Conservation (phyloP, 345 rosid species). For the Cardamine chenopodiifolia region DNA sequence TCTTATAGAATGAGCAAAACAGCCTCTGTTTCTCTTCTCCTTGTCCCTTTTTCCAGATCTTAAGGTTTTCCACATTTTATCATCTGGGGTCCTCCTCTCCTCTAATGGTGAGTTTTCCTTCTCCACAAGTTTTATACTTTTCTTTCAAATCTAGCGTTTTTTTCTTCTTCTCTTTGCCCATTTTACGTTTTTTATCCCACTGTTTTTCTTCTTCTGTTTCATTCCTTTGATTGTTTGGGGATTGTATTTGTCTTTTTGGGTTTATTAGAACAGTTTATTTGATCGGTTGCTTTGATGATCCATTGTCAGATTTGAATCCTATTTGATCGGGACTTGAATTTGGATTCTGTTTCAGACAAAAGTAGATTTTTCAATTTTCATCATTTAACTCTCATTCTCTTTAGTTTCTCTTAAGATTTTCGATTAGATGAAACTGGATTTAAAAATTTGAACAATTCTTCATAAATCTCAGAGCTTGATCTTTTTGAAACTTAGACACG, state of each 20-base stretch:
- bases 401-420: constrained; percentile 15
- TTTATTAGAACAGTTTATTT: neutral
- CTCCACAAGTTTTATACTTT: constrained; percentile 5
- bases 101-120: constrained; percentile 56
- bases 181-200: constrained; percentile 44
- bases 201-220: constrained; percentile 3
- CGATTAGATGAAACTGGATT: constrained; percentile 5
- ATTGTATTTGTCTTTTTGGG: constrained; percentile 13
- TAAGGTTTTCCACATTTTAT: constrained; percentile 58
- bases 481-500: constrained; percentile 17
- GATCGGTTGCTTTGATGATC: constrained; percentile 51
- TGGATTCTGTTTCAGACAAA: constrained; percentile 57
- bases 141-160: constrained; percentile 26
- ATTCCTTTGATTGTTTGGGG: constrained; percentile 14
- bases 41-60: constrained; percentile 74
- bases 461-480: constrained; percentile 35
- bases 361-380: constrained; percentile 42
- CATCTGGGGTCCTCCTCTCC: constrained; percentile 57
- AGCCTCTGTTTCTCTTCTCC: constrained; percentile 58
- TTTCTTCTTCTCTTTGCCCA: constrained; percentile 21
- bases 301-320: constrained; percentile 61
- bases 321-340: constrained; percentile 51
- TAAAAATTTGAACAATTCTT: constrained; percentile 15
- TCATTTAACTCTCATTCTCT: constrained; percentile 46
- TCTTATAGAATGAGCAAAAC: constrained; percentile 55